Evolutionary conservation across 2,329 filamentous ascomycete species (phyloP), one percentile per base, ranked within the genome.

Genomic region (Tolypocladium tundrense): DNA sequence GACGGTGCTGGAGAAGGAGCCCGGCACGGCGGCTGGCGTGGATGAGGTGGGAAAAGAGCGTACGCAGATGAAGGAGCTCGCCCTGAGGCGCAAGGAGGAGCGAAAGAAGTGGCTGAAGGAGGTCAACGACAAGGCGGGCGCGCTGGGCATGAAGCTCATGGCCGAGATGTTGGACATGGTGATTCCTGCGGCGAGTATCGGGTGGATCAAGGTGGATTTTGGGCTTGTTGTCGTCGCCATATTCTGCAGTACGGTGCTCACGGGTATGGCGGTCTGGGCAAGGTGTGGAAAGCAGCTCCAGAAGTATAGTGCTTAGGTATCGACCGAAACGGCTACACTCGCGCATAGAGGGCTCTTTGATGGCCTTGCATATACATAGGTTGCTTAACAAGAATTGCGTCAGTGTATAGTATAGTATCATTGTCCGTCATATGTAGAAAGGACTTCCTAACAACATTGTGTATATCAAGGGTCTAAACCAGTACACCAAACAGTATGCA

Each of bases 161-260:
- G 77, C 83, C 1, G 84, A 88, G 65, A 63, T 72, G 8, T 76
- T 87, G 55, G 88, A 91, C 67, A 67, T 88, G 53, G 65, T 85
- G 4, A 74, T 88, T 39, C 88, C 88, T 0, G 82, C 81, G 0
- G 73, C 74, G 7, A 73, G 80, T 1, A 70, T 88, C 16, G 84
- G 84, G 0, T 88, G 86, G 86, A 70, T 86, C 33, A 68, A 75
- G 0, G 72, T 79, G 1, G 73, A 77, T 11, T 70, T 77, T 0
- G 76, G 81, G 3, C 72, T 77, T 1, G 79, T 88, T 1, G 85
- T 82, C 1, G 57, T 79, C 14, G 78, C 79, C 10, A 87, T 86
- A 79, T 70, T 87, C 24, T 65, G 81, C 27, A 86, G 85, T 55
- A 88, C 86, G 0, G 52, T 87, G 4, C 66, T 90, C 52, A 84